Evolutionary conservation across 1,139 yeast genomes (phyloP).

Genomic region (Nakaseomyces glabratus): DNA sequence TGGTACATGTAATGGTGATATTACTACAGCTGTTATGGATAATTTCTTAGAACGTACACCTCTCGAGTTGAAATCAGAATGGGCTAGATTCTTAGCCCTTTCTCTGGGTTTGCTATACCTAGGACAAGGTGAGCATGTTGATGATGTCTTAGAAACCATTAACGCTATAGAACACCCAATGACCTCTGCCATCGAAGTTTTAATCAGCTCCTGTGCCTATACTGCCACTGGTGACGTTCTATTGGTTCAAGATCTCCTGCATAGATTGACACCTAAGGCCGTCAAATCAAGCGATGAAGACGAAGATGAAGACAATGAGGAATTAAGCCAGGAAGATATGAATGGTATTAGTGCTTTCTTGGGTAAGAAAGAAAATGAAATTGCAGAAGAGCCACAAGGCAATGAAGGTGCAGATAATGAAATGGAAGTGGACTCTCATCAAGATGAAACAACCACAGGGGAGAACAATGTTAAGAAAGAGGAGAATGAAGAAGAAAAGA

Average conservation of each 20-base stretch:
- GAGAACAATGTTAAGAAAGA: slow-evolving; percentile 11
- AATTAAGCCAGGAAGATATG: slow-evolving; percentile 36
- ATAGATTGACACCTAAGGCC: slow-evolving; percentile 67
- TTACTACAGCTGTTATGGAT: slow-evolving; percentile 82
- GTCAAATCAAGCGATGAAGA: slow-evolving; percentile 38
- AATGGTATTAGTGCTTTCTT: slow-evolving; percentile 20
- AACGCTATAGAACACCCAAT: slow-evolving; percentile 95
- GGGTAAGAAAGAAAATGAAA: slow-evolving; percentile 20
- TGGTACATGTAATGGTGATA: slow-evolving; percentile 92
- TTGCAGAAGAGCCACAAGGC: slow-evolving; percentile 18
- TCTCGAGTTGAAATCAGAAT: slow-evolving; percentile 69
- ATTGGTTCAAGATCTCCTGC: slow-evolving; percentile 84
- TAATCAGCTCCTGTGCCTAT: slow-evolving; percentile 88
- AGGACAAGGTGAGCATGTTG: slow-evolving; percentile 93
- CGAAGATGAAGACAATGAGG: slow-evolving; percentile 41
- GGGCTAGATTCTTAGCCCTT: slow-evolving; percentile 83
- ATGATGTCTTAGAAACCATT: slow-evolving; percentile 88
- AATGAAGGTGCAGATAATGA: slow-evolving; percentile 22
- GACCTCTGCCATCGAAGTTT: slow-evolving; percentile 77
- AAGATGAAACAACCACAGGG: slow-evolving; percentile 10
- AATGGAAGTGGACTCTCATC: slow-evolving; percentile 20
- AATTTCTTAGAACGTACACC: slow-evolving; percentile 80
- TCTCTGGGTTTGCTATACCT: slow-evolving; percentile 88
- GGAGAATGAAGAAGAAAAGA: slow-evolving; percentile 19
- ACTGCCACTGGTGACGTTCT: slow-evolving; percentile 98